These are phyloP conservation scores for Trypanosoma scelopori DNA, from an alignment of 208 protist genomes.

Conservation along the genomic window DNA sequence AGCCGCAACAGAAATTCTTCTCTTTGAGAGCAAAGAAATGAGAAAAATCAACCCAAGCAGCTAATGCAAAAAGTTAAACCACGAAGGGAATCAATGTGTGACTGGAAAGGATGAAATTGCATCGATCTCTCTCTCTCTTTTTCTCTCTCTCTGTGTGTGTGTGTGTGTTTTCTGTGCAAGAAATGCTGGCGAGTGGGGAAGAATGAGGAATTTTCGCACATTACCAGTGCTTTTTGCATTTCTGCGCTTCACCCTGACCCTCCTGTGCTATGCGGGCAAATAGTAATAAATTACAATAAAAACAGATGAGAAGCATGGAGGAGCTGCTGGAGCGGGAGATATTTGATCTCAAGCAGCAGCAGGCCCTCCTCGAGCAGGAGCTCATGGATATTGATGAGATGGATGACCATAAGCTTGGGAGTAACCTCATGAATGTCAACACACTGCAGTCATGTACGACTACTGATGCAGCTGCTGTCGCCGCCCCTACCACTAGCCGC, in stretches of 20 bases:
- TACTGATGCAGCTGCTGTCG: not conserved
- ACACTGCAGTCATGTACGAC: constrained; percentile 2
- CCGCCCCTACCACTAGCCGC: not conserved
- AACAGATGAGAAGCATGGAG: constrained; percentile 10
- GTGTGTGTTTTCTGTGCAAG: too few relatives aligned
- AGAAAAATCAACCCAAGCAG: too few relatives aligned
- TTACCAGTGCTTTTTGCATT: not conserved
- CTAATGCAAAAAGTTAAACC: too few relatives aligned
- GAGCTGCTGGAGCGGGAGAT: constrained; percentile 28
- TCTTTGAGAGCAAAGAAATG: too few relatives aligned
- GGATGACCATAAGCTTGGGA: not conserved
- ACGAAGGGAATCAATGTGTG: too few relatives aligned
- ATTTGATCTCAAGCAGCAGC: constrained; percentile 12
- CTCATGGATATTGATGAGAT: constrained; percentile 14
- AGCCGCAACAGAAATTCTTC: too few relatives aligned
- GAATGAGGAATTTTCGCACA: not conserved
- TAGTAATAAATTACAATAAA: not conserved
- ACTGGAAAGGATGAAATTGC: too few relatives aligned
- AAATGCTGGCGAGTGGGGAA: not conserved
- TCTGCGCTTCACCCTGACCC: not conserved
- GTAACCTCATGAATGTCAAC: constrained; percentile 5
- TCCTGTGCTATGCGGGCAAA: not conserved
- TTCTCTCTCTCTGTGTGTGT: too few relatives aligned
- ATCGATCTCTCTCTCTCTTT: too few relatives aligned
- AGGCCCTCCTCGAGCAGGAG: constrained; percentile 11